phyloP scores from a whole-genome alignment of 441 rosid species.

The Populus hybrid region DNA sequence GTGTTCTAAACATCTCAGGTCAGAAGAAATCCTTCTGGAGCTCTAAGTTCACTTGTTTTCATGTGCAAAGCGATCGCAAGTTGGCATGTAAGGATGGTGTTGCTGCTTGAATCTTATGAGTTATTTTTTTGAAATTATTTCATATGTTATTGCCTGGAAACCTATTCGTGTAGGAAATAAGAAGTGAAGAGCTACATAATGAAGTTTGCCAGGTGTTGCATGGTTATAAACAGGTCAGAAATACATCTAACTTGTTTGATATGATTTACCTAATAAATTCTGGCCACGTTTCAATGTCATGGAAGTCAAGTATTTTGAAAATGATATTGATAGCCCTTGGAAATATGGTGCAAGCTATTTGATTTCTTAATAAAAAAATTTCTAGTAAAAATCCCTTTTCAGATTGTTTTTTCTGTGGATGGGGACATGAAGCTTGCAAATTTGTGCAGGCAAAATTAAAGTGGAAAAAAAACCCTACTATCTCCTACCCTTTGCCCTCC shows the following conservation, averaged over 20 bases:
- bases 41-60: conserved; percentile 76
- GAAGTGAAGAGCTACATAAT: conserved; percentile 73
- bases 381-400: not conserved
- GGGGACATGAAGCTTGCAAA: not conserved
- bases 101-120: not conserved
- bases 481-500: not conserved
- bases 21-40: conserved; percentile 89
- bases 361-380: not conserved
- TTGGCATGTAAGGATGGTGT: conserved; percentile 75
- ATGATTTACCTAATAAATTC: not conserved
- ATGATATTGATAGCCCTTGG: not conserved
- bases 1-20: conserved; percentile 47
- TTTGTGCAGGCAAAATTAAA: not conserved
- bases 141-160: not conserved
- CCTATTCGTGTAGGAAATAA: conserved; percentile 60
- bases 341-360: not conserved
- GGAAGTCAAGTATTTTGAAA: not conserved
- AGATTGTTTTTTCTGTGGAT: not conserved
- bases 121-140: not conserved
- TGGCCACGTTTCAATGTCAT: not conserved
- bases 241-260: conserved; percentile 1
- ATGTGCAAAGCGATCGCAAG: conserved; percentile 95
- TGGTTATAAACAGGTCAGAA: conserved; percentile 84
- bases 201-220: conserved; percentile 88
- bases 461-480: not conserved